Conservation (phyloP, 805 yeast genomes). For the Babjeviella inositovora region DNA sequence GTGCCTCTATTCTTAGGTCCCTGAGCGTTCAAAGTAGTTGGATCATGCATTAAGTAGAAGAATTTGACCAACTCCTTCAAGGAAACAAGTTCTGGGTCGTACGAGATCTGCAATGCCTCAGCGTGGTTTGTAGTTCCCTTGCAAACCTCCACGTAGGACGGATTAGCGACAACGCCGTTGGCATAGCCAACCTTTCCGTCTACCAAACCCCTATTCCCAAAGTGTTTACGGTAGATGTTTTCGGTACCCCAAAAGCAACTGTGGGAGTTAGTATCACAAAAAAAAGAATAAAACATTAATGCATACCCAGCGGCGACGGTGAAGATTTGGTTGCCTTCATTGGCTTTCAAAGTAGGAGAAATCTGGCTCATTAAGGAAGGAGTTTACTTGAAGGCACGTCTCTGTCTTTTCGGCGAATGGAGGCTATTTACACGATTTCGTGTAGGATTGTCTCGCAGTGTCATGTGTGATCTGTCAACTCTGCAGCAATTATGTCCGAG, state of each 20-base stretch:
- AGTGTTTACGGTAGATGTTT: conserved; percentile 61
- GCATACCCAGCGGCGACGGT: conserved; percentile 46
- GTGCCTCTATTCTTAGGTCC: conserved; percentile 82
- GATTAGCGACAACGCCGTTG: conserved; percentile 44
- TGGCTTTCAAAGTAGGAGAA: conserved; percentile 11
- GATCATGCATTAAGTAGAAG: conserved; percentile 89
- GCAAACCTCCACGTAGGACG: conserved; percentile 63
- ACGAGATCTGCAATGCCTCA: conserved; percentile 73
- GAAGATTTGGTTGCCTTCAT: conserved; percentile 31
- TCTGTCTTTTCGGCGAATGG: too few species aligned
- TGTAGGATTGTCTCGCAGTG: too few species aligned
- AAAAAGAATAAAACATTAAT: background rate
- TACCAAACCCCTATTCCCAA: conserved; percentile 42
- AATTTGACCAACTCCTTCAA: conserved; percentile 57
- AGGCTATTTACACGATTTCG: too few species aligned
- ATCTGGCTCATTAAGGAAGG: too few species aligned
- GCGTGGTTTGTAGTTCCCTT: conserved; percentile 64
- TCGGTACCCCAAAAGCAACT: conserved; percentile 89
- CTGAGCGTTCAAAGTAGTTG: conserved; percentile 69
- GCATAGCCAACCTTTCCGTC: conserved; percentile 85
- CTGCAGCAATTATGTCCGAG: too few species aligned
- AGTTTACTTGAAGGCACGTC: too few species aligned
- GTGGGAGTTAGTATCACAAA: too few species aligned
- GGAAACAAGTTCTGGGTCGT: conserved; percentile 50
- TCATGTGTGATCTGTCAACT: too few species aligned